Conservation (phyloP, 495 filamentous ascomycete genomes). For the Eremomyces bilateralis region DNA sequence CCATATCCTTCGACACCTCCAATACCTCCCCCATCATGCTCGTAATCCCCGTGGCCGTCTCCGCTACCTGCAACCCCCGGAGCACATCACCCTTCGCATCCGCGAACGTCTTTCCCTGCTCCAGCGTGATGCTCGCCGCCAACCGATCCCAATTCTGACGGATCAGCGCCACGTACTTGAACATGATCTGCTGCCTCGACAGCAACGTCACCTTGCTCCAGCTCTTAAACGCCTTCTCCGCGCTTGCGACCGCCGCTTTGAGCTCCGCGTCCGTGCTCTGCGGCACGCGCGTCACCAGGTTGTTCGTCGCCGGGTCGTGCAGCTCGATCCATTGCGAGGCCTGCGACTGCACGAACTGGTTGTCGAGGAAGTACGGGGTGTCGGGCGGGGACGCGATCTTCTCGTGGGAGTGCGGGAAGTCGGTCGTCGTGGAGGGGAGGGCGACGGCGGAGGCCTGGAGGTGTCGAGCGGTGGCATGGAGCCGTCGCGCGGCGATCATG, state of each 20-base stretch:
- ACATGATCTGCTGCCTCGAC: conserved; percentile 84
- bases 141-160: conserved; percentile 88
- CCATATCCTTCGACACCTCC: conserved; percentile 98
- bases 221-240: conserved; percentile 69
- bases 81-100: conserved; percentile 93
- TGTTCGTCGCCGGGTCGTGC: conserved; percentile 90
- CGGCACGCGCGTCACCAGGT: conserved; percentile 91
- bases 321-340: conserved; percentile 76
- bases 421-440: conserved; percentile 36
- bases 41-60: conserved; percentile 86
- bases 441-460: conserved; percentile 25
- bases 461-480: conserved; percentile 20
- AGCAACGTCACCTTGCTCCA: conserved; percentile 77
- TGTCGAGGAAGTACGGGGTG: conserved; percentile 83
- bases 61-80: conserved; percentile 85
- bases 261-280: conserved; percentile 86
- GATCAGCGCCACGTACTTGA: conserved; percentile 81
- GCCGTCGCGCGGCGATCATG: conserved; percentile 15
- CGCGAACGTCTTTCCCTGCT: conserved; percentile 96
- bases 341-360: conserved; percentile 59
- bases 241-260: conserved; percentile 65
- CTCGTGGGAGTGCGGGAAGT: conserved; percentile 57
- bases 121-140: conserved; percentile 85
- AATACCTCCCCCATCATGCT: conserved; percentile 84
- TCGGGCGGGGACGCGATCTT: conserved; percentile 52